Percentiles rank a stretch among this genome's conserved stretches.
phyloP scores from a whole-genome alignment of 495 filamentous ascomycete species.

The Aspergillus campestris region DNA sequence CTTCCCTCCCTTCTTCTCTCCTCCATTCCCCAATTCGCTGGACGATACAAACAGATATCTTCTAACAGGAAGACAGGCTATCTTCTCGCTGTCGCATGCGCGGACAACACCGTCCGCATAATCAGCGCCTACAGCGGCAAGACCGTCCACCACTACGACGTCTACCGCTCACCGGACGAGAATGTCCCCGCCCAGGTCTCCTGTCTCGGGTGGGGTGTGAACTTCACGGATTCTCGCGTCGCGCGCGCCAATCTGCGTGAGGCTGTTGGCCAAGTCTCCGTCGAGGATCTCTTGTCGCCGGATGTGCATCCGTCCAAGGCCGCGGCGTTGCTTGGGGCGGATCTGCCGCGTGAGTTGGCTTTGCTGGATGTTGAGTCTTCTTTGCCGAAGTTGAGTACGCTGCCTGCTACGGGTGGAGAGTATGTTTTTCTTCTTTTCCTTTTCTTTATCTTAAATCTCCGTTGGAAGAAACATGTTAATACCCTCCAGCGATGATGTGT shows the following conservation, averaged over 20 bases:
- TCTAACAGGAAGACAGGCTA: conserved; percentile 40
- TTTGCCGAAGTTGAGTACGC: conserved; percentile 67
- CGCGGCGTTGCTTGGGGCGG: conserved; percentile 36
- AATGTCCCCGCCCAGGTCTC: conserved; percentile 37
- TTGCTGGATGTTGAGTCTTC: conserved; percentile 72
- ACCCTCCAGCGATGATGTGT: conserved; percentile 54
- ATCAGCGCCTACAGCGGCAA: conserved; percentile 70
- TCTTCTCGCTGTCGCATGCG: conserved; percentile 70
- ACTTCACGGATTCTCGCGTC: conserved; percentile 50
- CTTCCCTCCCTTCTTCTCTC: not conserved
- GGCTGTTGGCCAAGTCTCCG: conserved; percentile 27
- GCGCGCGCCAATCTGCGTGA: conserved; percentile 36
- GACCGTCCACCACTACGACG: conserved; percentile 58
- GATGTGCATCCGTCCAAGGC: conserved; percentile 31
- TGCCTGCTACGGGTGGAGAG: conserved; percentile 48
- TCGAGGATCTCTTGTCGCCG: conserved; percentile 37
- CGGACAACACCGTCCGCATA: conserved; percentile 59
- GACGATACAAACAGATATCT: not conserved
- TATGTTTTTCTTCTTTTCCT: conserved; percentile 16
- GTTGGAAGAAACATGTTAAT: conserved; percentile 11
- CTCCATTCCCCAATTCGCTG: not conserved
- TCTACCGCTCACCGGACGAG: conserved; percentile 14
- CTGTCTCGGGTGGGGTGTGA: conserved; percentile 67
- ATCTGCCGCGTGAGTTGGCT: conserved; percentile 71
- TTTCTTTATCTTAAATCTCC: not conserved